phyloP scores from a whole-genome alignment of 768 basidiomycete genomes.

The Amanita pseudoporphyria region DNA sequence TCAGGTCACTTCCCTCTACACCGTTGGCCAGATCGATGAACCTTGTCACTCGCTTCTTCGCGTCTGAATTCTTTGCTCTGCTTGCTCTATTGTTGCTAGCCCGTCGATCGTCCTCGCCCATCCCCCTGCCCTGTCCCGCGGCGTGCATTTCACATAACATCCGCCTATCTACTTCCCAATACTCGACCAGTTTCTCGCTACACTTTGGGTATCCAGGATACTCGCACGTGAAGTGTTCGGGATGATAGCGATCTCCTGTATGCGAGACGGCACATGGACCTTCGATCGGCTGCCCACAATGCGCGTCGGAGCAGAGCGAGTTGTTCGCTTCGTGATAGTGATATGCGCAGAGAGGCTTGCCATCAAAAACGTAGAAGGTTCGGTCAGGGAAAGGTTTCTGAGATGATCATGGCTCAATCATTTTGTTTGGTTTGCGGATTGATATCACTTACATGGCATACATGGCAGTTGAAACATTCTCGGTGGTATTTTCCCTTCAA shows the following conservation, averaged over 20 bases:
- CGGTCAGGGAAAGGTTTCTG: conserved; percentile 88
- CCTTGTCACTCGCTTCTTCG: conserved; percentile 70
- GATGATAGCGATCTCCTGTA: conserved; percentile 73
- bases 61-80: conserved; percentile 33
- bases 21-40: conserved; percentile 62
- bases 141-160: conserved; percentile 87
- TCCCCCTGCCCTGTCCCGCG: conserved; percentile 12
- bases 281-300: conserved; percentile 85
- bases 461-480: conserved; percentile 83
- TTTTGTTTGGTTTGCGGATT: conserved; percentile 4
- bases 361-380: conserved; percentile 85
- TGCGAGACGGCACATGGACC: conserved; percentile 88
- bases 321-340: conserved; percentile 92
- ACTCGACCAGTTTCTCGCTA: conserved; percentile 59
- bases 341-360: conserved; percentile 83
- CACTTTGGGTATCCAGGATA: conserved; percentile 39
- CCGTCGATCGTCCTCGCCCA: conserved; percentile 16
- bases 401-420: not conserved
- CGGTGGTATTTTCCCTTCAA: conserved; percentile 93
- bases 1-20: conserved; percentile 16
- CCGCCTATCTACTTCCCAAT: conserved; percentile 81
- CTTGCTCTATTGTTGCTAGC: conserved; percentile 12
- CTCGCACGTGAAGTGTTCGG: conserved; percentile 84
- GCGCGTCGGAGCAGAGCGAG: conserved; percentile 71
- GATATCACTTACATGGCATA: conserved; percentile 51